Conservation (phyloP, 177 flowering plant species). For the Tripterygium wilfordii region DNA sequence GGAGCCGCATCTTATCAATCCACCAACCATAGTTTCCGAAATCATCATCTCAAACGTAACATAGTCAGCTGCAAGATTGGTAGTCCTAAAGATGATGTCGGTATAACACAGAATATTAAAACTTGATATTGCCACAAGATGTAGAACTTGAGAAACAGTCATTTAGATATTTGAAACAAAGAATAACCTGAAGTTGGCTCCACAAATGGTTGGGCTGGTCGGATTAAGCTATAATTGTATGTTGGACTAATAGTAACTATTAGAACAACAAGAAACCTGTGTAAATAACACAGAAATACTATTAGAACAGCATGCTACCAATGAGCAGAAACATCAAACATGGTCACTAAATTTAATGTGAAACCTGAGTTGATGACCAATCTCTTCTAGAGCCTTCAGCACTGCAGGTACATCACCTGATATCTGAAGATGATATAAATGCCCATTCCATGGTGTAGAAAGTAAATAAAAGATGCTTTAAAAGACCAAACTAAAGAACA, state of each 20-base stretch:
- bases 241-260: slow-evolving; percentile 73
- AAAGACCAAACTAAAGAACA: background rate
- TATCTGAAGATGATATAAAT: slow-evolving; percentile 57
- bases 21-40: slow-evolving; percentile 75
- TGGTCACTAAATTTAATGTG: background rate
- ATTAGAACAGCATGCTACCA: background rate
- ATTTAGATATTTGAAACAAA: slow-evolving; percentile 9
- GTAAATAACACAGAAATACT: background rate
- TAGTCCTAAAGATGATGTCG: slow-evolving; percentile 58
- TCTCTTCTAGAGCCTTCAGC: slow-evolving; percentile 66
- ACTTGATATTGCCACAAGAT: slow-evolving; percentile 18
- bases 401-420: slow-evolving; percentile 74
- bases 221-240: slow-evolving; percentile 30
- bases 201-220: slow-evolving; percentile 35
- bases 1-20: slow-evolving; percentile 71
- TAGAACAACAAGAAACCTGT: too few species aligned
- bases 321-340: background rate
- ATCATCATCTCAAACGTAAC: slow-evolving; percentile 69
- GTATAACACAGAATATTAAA: slow-evolving; percentile 34
- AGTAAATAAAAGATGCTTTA: background rate
- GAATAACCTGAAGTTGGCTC: slow-evolving; percentile 66
- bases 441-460: too few species aligned
- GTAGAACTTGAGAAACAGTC: slow-evolving; percentile 8
- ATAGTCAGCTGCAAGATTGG: slow-evolving; percentile 84
- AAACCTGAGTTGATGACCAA: slow-evolving; percentile 67